Evolutionary conservation across 108 stramenopile species (phyloP).

Genomic region (Cyclotella atomus): DNA sequence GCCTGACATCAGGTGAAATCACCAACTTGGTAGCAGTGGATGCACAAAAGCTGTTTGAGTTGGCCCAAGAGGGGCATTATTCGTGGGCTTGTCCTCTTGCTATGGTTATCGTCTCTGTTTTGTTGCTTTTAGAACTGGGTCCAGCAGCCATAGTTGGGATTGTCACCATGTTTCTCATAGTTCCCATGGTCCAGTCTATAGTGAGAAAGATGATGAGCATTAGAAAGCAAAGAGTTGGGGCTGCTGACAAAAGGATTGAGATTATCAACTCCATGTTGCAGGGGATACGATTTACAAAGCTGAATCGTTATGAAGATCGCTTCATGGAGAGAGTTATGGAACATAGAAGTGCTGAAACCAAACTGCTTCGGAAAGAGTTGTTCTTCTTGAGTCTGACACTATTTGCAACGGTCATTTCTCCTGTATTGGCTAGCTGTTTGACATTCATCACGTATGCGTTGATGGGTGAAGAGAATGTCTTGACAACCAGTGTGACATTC

Average conservation of each 20-base stretch:
- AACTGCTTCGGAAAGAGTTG: constrained; percentile 60
- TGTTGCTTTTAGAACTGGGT: constrained; percentile 67
- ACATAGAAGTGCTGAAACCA: constrained; percentile 53
- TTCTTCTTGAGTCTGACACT: constrained; percentile 71
- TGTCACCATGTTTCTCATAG: constrained; percentile 62
- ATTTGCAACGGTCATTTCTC: constrained; percentile 70
- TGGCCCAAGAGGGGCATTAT: constrained; percentile 78
- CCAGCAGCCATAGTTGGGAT: constrained; percentile 74
- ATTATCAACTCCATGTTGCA: constrained; percentile 67
- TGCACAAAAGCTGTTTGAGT: constrained; percentile 84
- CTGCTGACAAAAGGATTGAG: constrained; percentile 77
- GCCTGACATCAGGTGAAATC: constrained; percentile 72
- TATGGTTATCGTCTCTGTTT: constrained; percentile 68
- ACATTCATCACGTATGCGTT: constrained; percentile 76
- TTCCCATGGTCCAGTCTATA: constrained; percentile 72
- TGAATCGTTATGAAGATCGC: constrained; percentile 78
- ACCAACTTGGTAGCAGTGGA: constrained; percentile 83
- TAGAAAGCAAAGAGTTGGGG: constrained; percentile 54
- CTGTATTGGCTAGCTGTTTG: constrained; percentile 67
- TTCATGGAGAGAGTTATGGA: constrained; percentile 57
- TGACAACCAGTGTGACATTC: constrained; percentile 80
- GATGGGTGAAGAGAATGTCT: constrained; percentile 35
- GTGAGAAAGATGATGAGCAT: constrained; percentile 61
- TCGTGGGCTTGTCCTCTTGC: constrained; percentile 83
- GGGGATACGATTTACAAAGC: constrained; percentile 70